Base-by-base conservation (phyloP, 768 basidiomycete species). In the Termitomyces sp. region DNA sequence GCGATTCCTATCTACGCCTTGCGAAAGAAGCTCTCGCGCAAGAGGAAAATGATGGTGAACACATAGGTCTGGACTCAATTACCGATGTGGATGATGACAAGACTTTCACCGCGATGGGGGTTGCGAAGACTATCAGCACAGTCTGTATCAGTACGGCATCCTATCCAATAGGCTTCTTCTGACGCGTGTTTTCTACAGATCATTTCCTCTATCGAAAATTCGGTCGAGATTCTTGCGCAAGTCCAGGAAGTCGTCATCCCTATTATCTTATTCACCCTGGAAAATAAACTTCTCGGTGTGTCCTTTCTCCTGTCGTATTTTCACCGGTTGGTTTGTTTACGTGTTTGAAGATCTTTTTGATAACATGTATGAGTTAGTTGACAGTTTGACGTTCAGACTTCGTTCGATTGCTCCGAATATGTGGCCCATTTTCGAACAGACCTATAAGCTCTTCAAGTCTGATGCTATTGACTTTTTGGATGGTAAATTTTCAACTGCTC, bases 391-490 rank as follows among this genome's bases (percentile, higher is more conserved):
- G 0, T 95, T 91, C 80, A 90, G 86, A 70, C 79, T 88, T 56
- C 83, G 84, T 60, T 69, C 78, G 54, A 86, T 96, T 65, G 83
- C 89, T 39, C 85, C 89, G 0, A 81, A 78, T 63, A 87, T 95
- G 87, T 95, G 93, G 94, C 86, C 83, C 10, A 78, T 95, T 36
- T 91, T 92, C 60, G 91, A 94, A 72, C 71, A 85, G 61, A 94
- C 89, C 0, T 93, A 92, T 72, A 78, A 79, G 50, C 73, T 90
- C 20, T 92, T 95, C 84, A 92, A 92, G 70, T 76, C 80, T 16
- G 88, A 91, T 33, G 92, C 90, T 16, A 74, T 88, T 39, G 92
- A 94, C 72, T 95, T 92, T 77, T 77, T 95, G 54, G 90, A 94
- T 63, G 92, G 92, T 88, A 52, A 55, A 79, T 70, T 34, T 56